Evolutionary conservation across 2,329 filamentous ascomycete genomes (phyloP).

Genomic region (Pseudocercospora fijiensis): DNA sequence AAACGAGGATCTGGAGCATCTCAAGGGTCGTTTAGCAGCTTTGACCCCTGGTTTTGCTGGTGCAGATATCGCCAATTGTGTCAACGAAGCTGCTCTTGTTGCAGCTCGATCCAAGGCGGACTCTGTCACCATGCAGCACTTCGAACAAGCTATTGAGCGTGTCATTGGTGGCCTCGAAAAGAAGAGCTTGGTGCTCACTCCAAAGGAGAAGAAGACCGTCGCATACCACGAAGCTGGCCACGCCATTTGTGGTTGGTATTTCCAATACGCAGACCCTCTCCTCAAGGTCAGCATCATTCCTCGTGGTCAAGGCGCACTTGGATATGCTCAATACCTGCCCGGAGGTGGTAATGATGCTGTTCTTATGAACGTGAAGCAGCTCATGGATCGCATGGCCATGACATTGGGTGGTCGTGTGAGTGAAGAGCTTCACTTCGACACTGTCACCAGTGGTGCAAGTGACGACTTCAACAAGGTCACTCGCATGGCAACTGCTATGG

Average conservation of each 20-base stretch:
- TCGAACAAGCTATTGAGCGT: conserved; percentile 96
- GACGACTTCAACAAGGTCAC: conserved; percentile 99
- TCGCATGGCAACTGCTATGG: conserved; percentile 92
- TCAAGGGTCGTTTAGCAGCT: conserved; percentile 84
- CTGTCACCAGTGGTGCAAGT: conserved; percentile 88
- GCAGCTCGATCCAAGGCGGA: conserved; percentile 81
- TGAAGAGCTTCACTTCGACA: conserved; percentile 95
- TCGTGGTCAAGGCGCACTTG: conserved; percentile 86
- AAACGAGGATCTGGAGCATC: conserved; percentile 79
- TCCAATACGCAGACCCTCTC: conserved; percentile 92
- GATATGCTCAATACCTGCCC: conserved; percentile 97
- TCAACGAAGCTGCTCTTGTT: conserved; percentile 95
- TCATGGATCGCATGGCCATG: conserved; percentile 99
- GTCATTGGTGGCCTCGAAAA: conserved; percentile 95
- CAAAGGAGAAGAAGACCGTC: conserved; percentile 91
- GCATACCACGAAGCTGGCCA: conserved; percentile 98
- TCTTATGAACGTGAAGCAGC: conserved; percentile 89
- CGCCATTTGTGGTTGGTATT: conserved; percentile 97
- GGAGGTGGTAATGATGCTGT: conserved; percentile 86
- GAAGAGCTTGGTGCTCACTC: conserved; percentile 90
- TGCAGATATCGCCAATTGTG: conserved; percentile 96
- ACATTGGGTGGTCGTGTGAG: conserved; percentile 92
- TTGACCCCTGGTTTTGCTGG: conserved; percentile 95
- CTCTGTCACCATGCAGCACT: conserved; percentile 82
- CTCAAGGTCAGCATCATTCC: conserved; percentile 99